These are phyloP conservation scores for Theileria parva DNA, from an alignment of 169 alveolate species.

Conservation along the genomic window DNA sequence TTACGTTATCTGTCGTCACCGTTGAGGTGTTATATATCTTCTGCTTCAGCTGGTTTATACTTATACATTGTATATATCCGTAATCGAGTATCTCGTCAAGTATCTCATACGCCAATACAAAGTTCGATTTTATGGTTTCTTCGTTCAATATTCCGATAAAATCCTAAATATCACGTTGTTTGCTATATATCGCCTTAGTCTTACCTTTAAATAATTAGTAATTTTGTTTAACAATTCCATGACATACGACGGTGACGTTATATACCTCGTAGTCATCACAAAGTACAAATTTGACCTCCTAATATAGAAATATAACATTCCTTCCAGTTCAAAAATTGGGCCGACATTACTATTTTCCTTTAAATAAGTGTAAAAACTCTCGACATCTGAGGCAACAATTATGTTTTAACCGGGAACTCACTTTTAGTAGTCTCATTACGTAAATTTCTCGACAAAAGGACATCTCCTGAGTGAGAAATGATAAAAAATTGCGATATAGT, in stretches of 20 bases:
- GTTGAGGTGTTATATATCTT: constrained; percentile 63
- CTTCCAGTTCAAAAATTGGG: constrained; percentile 80
- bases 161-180: constrained; percentile 74
- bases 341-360: constrained; percentile 75
- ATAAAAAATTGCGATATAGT: constrained; percentile 48
- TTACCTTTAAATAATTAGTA: constrained; percentile 80
- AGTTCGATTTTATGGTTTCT: constrained; percentile 94
- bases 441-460: constrained; percentile 39
- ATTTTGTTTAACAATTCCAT: constrained; percentile 86
- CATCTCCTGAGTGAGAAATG: constrained; percentile 49
- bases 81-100: constrained; percentile 94
- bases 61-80: constrained; percentile 94
- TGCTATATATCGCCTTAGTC: not conserved
- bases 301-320: constrained; percentile 84
- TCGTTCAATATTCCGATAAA: constrained; percentile 97
- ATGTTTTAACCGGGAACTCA: not conserved
- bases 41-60: constrained; percentile 90
- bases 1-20: constrained; percentile 9
- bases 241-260: constrained; percentile 90
- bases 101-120: constrained; percentile 94
- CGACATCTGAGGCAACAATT: constrained; percentile 82
- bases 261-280: constrained; percentile 89
- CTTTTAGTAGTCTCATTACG: constrained; percentile 34
- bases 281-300: constrained; percentile 85
- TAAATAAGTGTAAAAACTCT: constrained; percentile 88